phyloP scores from a whole-genome alignment of 208 protist species.

The Borovskyia barvae region DNA sequence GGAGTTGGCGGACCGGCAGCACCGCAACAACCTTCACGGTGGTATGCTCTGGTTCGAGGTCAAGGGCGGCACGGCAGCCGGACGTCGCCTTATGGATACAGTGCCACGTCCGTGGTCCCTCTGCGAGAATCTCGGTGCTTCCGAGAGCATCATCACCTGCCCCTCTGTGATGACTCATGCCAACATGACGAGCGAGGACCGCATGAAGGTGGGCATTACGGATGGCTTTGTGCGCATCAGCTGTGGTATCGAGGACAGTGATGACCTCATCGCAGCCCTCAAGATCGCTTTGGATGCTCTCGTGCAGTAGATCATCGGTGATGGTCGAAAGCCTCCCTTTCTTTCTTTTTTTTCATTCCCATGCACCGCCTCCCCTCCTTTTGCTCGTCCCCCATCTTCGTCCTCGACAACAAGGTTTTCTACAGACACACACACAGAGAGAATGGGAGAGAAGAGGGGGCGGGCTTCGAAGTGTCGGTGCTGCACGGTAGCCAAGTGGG shows the following conservation, averaged over 20 bases:
- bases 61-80: conserved; percentile 67
- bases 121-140: conserved; percentile 93
- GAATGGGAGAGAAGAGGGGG: neutral
- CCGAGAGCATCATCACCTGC: conserved; percentile 95
- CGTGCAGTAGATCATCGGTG: conserved; percentile 7
- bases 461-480: neutral
- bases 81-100: conserved; percentile 81
- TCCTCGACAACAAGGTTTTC: too few species aligned
- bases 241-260: conserved; percentile 93
- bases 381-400: neutral
- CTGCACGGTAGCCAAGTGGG: too few species aligned
- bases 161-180: conserved; percentile 97
- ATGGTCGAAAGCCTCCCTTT: neutral
- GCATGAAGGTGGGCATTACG: conserved; percentile 92
- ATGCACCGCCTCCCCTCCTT: neutral
- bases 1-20: conserved; percentile 92
- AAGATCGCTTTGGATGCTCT: conserved; percentile 86
- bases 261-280: conserved; percentile 91
- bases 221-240: conserved; percentile 93
- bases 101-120: conserved; percentile 84
- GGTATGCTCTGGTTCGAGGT: conserved; percentile 94
- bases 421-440: neutral
- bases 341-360: neutral
- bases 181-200: conserved; percentile 92
- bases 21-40: conserved; percentile 77